A percentile compares a stretch with the other conserved stretches of the same genome.
These are phyloP conservation scores for Tympanopsis confertula DNA, from an alignment of 2,329 filamentous ascomycete genomes.

Conservation along the genomic window DNA sequence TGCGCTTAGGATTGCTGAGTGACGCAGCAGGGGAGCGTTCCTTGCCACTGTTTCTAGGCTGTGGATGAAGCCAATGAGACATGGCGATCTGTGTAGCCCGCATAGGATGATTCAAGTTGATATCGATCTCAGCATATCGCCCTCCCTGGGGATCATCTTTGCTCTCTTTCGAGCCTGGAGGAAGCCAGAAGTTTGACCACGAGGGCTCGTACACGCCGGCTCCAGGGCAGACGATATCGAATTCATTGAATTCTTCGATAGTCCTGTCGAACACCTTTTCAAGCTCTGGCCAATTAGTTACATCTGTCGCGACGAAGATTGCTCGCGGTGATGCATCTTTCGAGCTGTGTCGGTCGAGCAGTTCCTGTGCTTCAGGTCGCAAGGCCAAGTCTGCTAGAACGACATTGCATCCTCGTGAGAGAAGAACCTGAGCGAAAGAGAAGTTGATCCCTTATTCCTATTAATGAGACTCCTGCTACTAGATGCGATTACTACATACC, in stretches of 20 bases:
- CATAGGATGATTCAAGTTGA: constrained; percentile 29
- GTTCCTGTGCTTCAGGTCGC: constrained; percentile 24
- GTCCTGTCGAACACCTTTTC: constrained; percentile 20
- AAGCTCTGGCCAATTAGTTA: constrained; percentile 27
- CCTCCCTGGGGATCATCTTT: constrained; percentile 14
- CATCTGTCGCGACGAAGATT: constrained; percentile 30
- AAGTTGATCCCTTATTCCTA: constrained; percentile 25
- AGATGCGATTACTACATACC: constrained; percentile 18
- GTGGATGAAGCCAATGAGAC: constrained; percentile 20
- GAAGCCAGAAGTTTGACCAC: constrained; percentile 27
- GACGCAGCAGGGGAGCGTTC: constrained; percentile 5
- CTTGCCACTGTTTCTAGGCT: constrained; percentile 1
- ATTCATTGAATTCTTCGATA: constrained; percentile 19
- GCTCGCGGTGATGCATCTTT: constrained; percentile 13
- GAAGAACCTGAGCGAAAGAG: constrained; percentile 27
- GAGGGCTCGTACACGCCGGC: constrained; percentile 33
- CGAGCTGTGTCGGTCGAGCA: constrained; percentile 14
- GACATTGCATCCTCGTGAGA: constrained; percentile 28
- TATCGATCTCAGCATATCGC: constrained; percentile 22
- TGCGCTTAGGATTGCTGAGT: constrained; percentile 16
- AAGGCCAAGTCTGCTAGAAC: constrained; percentile 29
- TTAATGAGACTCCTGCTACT: constrained; percentile 1
- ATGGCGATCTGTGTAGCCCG: constrained; percentile 26
- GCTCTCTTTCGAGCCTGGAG: constrained; percentile 21
- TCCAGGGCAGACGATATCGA: constrained; percentile 30